Evolutionary conservation across 1,139 yeast species (phyloP), one percentile per base, ranked within the genome.

Genomic region (Chernovozyma aurita): DNA sequence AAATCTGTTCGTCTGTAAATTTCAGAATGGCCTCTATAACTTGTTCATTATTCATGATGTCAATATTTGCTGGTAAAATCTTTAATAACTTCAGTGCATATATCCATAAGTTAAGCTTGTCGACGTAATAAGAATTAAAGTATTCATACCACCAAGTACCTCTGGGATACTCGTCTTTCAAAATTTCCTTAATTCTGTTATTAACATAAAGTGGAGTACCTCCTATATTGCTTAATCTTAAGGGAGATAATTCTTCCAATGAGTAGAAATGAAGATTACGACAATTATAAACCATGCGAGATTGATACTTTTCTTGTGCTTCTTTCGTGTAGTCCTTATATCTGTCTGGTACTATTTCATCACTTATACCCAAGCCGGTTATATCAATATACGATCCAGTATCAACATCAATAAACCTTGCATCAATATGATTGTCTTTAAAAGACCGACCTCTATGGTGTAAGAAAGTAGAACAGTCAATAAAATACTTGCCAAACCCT

Each of bases 381-480:
- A 65, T 62, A 43, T 64, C 70, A 34, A 65, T 62, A 40, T 63
- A 65, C 18, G 62, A 52, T 4, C 72, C 71, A 14, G 70, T 57
- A 38, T 63, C 67, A 21, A 63, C 56, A 46, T 65, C 72, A 30
- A 64, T 61, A 41, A 65, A 59, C 39, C 70, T 53, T 3, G 68
- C 70, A 44, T 65, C 72, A 25, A 65, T 63, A 40, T 62, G 63
- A 45, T 65, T 65, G 15, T 54, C 48, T 20, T 53, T 55, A 35
- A 53, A 47, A 24, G 62, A 54, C 16, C 50, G 48, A 16, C 53
- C 60, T 27, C 71, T 49, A 40, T 63, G 60, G 39, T 60, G 61
- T 32, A 65, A 53, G 39, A 56, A 60, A 6, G 61, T 48, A 5
- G 61, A 58, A 20, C 63, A 57, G 44, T 65, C 72, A 33, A 63